These are phyloP conservation scores for Termitomyces sp. DNA, from an alignment of 768 basidiomycete genomes.

Conservation along the genomic window DNA sequence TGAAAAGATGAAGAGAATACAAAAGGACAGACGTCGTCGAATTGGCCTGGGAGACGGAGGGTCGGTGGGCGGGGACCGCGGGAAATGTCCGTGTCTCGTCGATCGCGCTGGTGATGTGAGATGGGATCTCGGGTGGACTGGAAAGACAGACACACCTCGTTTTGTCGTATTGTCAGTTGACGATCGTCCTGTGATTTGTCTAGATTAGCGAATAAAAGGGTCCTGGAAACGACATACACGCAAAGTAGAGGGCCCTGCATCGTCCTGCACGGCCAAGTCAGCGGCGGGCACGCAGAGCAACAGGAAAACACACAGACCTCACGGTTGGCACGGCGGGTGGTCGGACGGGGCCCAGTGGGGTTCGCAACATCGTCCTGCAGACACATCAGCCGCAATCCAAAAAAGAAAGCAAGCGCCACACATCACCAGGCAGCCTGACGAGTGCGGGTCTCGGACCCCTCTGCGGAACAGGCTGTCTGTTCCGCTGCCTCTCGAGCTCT, in stretches of 20 bases:
- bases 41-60: slow-evolving; percentile 4
- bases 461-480: slow-evolving; percentile 16
- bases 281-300: neutral
- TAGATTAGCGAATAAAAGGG: too few species aligned
- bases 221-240: too few species aligned
- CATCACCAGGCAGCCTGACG: neutral
- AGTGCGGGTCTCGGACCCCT: slow-evolving; percentile 1
- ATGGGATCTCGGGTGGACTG: neutral
- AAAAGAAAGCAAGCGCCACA: neutral
- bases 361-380: neutral
- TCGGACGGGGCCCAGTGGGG: neutral
- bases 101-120: neutral
- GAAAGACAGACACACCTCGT: neutral
- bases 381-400: neutral
- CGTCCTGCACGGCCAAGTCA: neutral
- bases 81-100: neutral
- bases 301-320: neutral
- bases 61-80: neutral
- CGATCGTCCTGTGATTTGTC: slow-evolving; percentile 1
- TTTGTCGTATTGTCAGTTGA: neutral
- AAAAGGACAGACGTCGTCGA: slow-evolving; percentile 13
- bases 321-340: neutral
- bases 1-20: too few species aligned
- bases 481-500: slow-evolving; percentile 50
- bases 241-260: neutral